Base-by-base conservation (phyloP, 257 asterid genomes). In the Catharanthus roseus region DNA sequence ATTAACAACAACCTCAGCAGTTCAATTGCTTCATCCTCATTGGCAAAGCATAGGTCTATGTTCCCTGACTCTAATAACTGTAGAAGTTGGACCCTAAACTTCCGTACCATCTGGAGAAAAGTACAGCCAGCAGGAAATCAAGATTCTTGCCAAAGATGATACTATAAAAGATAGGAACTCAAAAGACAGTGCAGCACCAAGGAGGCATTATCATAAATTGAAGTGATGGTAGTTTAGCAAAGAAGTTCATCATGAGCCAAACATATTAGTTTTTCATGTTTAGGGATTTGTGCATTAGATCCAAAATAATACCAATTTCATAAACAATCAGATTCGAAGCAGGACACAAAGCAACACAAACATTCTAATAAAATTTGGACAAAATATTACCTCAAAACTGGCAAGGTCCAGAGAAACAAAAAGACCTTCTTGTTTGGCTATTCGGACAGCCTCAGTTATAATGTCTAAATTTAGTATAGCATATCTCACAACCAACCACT, bases 401-500 rank as follows among this genome's bases (percentile, higher is more conserved):
- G 99, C 99, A 15, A 95, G 85, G 75, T 95, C 99, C 0, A 95
- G 89, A 10, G 99, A 95, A 75, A 95, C 87, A n/a, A 21, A 79
- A 73, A 91, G 81, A 16, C 97, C 97, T 83, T 88, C 97, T 83
- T 82, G 85, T 78, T 91, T 95, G 74, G 99, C 99, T 33, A 95
- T 83, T 76, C 73, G 82, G 78, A 91, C 81, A 78, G 99, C 97
- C 9, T 81, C 83, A 65, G 82, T 80, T 56, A 91, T 95, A 71
- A 87, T 82, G 78, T 95, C 97, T 51, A 91, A 56, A 60, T 89
- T 91, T 33, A 85, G 64, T 68, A 82, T 84, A 31, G 96, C 90
- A 66, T 95, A 95, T 79, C 99, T 89, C 88, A 95, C 36, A 68
- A 95, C 93, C 75, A 95, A 80, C 99, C 99, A 95, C 99, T 91